Evolutionary conservation across 1,139 yeast genomes (phyloP), one percentile per base, ranked within the genome.

Genomic region (Diutina scorzettiae): DNA sequence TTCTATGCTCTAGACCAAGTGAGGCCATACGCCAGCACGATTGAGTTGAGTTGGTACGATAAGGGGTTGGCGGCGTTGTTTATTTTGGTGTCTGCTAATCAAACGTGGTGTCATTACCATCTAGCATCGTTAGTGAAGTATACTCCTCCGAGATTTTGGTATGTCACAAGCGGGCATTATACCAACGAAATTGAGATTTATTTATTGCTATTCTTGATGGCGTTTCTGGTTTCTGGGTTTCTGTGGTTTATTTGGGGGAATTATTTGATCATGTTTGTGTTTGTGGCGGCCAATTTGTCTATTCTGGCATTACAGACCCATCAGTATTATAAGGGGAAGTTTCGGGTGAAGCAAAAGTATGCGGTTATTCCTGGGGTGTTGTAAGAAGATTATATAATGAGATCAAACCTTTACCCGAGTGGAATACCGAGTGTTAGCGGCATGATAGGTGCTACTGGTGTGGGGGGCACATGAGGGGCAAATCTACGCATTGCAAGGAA

Each of bases 161-260:
- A 5, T 12, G 23, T 14, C 9, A 34, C 39, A 4, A 34, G 39
- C 16, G 39, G 28, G 20, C 39, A 34, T 23, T 34, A 34, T 16
- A 34, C 39, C 12, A 34, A 34, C 16, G 39, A 34, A n/a, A 34
- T 34, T 21, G 39, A 34, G 12, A 14, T 34, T 12, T 34, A 34
- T 9, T 17, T 21, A 1, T n/a, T 34, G 9, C 23, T 12, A 12
- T 34, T 21, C 5, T 4, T 34, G 1, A 12, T 34, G 4, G 27
- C 39, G 7, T 16, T 34, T 5, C 21, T 23, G 20, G 19, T 23
- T 19, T 12, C 12, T 2, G 28, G 14, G 12, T 28, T 28, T 4
- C 12, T 28, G 1, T 16, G 17, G 12, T 34, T 7, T n/a, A 34
- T 34, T 16, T 34, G 39, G 39, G 39, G 18, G 2, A 34, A 34